Evolutionary conservation across 169 alveolate genomes (phyloP), one percentile per base, ranked within the genome.

Genomic region (Plasmodium adleri): DNA sequence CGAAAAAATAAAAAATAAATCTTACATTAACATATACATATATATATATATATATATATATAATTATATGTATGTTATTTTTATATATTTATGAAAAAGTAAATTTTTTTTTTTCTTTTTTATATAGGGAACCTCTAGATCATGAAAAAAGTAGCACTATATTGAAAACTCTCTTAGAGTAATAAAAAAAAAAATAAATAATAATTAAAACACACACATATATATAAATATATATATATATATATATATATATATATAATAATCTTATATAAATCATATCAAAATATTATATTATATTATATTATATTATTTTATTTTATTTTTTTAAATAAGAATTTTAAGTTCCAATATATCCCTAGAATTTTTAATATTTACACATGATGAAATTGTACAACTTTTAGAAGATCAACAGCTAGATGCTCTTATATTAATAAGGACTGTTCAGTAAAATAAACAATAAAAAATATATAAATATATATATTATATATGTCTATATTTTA

Each of bases 141-240:
- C 72, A 64, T 26, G 89, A 47, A n/a, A 78, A 78, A 68, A 78
- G 72, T 15, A 64, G 47, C 70, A 8, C 28, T 22, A 8, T 78
- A 43, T 17, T 78, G 75, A 66, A 66, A 39, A 3, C 68, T 8
- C 22, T 78, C 22, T 66, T 64, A 39, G 89, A 58, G 89, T 78
- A 78, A 26, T 9, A 43, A 24, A 15, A 45, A 52, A 52, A 5
- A 26, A 39, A 12, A 13, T 13, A 20, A 72, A 9, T 59, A 32
- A 28, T 32, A 17, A 24, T 59, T 59, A 13, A 6, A 12, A 47
- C 49, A 20, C 32, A 54, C 13, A 49, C 15, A 24, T 58, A 17
- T 71, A 26, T 13, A 71, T n/a, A n/a, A n/a, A n/a, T n/a, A n/a
- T n/a, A n/a, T n/a, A n/a, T 45, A 70, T 43, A 24, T 15, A 70